Evolutionary conservation across 495 filamentous ascomycete species (phyloP), one percentile per base, ranked within the genome.

Genomic region (Aspergillus campestris): DNA sequence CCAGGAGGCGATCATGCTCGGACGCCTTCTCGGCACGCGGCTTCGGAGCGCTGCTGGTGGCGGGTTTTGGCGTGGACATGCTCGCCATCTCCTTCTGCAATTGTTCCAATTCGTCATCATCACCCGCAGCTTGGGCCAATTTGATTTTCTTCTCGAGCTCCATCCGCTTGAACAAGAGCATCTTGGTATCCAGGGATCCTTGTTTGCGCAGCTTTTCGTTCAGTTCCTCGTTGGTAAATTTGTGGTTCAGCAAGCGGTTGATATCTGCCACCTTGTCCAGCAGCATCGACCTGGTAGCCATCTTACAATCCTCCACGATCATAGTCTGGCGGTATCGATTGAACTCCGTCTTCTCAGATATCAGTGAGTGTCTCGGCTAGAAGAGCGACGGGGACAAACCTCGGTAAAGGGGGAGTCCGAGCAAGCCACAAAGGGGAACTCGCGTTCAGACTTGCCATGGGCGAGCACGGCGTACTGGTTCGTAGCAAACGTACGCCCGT

Each of bases 351-450:
- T 91, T 44, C 18, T 24, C 18, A 24, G 18, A 24, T 24, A 4
- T 24, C 18, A 24, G 18, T 24, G 18, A 24, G 18, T 24, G 18
- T 24, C 18, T 24, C 18, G 4, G 18, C 18, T 24, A 24, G 18
- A 24, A 32, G 31, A 18, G 12, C 7, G 8, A 13, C 9, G n/a
- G 14, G 18, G 34, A 64, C 72, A 48, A 70, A 86, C 84, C 64
- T 89, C 86, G 7, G 81, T 85, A 61, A 94, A 80, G 2, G 65
- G 57, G 33, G 77, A 76, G 56, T 92, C 82, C 3, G 87, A 94
- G 65, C 87, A 91, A 30, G 77, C 79, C 56, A 89, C 79, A 61
- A 95, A 90, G 5, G 89, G 87, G 64, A 83, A 91, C 5, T 84
- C 80, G 49, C 79, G 81, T 54, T 85, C 72, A 0, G 86, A 68